A percentile compares a stretch with the other conserved stretches of the same genome.
Conservation (phyloP, 805 yeast genomes). For the Starmerella apicola region DNA sequence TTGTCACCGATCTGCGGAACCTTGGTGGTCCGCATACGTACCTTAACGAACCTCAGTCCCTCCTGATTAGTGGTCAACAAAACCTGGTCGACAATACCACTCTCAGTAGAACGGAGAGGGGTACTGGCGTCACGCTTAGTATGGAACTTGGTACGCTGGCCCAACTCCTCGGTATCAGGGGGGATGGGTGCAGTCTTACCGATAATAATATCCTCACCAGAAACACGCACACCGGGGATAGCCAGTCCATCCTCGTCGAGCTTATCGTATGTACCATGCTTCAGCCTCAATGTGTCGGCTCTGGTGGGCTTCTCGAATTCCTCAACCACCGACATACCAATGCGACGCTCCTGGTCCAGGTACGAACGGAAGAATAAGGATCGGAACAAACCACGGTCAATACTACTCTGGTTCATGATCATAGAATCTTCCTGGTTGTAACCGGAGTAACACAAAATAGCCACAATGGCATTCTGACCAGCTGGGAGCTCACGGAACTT, state of each 20-base stretch:
- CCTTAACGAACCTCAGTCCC: conserved; percentile 94
- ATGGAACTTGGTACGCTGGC: conserved; percentile 96
- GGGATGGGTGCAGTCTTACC: conserved; percentile 99
- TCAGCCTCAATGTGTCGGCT: conserved; percentile 85
- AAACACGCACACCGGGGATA: conserved; percentile 96
- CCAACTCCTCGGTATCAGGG: conserved; percentile 97
- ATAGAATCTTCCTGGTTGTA: conserved; percentile 99
- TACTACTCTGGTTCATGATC: conserved; percentile 98
- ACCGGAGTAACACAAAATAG: conserved; percentile 95
- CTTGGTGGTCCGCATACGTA: conserved; percentile 97
- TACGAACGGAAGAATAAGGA: conserved; percentile 92
- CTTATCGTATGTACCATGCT: conserved; percentile 96
- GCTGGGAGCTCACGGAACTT: conserved; percentile 98
- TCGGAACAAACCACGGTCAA: conserved; percentile 92
- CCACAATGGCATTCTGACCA: conserved; percentile 97
- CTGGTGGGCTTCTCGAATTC: conserved; percentile 96
- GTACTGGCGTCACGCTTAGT: conserved; percentile 98
- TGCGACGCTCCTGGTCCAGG: conserved; percentile 97
- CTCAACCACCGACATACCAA: conserved; percentile 96
- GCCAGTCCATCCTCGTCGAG: conserved; percentile 96
- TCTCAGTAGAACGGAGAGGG: conserved; percentile 90
- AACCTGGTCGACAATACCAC: conserved; percentile 97
- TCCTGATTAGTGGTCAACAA: conserved; percentile 94
- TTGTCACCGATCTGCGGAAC: conserved; percentile 98
- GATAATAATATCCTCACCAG: conserved; percentile 96